These are phyloP conservation scores for Powellomyces hirtus DNA, from an alignment of 192 early-diverging fungal species.

Conservation along the genomic window DNA sequence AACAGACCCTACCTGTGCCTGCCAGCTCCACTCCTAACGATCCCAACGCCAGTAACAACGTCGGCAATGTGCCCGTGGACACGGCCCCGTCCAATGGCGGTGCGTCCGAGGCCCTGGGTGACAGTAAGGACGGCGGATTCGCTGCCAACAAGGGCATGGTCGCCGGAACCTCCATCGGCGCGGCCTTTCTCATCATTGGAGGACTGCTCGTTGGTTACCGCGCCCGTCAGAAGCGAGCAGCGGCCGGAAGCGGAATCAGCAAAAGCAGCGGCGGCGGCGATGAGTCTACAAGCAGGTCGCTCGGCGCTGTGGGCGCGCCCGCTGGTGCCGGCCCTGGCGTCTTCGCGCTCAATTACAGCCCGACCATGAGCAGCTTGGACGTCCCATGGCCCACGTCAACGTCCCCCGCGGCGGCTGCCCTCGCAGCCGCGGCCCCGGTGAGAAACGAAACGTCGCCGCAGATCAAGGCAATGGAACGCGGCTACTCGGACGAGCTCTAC, in stretches of 20 bases:
- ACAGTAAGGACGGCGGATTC: too few species aligned
- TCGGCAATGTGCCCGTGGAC: too few species aligned
- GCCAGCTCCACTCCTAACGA: too few species aligned
- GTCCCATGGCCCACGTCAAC: neutral
- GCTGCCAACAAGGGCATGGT: neutral
- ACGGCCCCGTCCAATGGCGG: too few species aligned
- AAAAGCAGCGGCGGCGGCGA: neutral
- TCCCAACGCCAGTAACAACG: too few species aligned
- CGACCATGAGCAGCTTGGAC: neutral
- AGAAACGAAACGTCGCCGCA: neutral
- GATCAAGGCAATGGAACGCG: neutral
- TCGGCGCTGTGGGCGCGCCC: neutral
- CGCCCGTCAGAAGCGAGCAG: neutral
- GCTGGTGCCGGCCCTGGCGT: slow-evolving; percentile 11
- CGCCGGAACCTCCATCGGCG: slow-evolving; percentile 2
- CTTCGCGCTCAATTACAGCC: neutral
- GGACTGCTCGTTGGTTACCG: neutral
- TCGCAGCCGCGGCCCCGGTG: neutral
- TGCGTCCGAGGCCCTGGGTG: too few species aligned
- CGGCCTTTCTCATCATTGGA: neutral
- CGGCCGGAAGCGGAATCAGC: neutral
- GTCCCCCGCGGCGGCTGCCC: neutral
- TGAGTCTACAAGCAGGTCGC: neutral
- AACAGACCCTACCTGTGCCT: too few species aligned
- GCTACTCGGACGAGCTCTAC: neutral